phyloP scores from a whole-genome alignment of 192 early-diverging fungal genomes.

The Podila minutissima region DNA sequence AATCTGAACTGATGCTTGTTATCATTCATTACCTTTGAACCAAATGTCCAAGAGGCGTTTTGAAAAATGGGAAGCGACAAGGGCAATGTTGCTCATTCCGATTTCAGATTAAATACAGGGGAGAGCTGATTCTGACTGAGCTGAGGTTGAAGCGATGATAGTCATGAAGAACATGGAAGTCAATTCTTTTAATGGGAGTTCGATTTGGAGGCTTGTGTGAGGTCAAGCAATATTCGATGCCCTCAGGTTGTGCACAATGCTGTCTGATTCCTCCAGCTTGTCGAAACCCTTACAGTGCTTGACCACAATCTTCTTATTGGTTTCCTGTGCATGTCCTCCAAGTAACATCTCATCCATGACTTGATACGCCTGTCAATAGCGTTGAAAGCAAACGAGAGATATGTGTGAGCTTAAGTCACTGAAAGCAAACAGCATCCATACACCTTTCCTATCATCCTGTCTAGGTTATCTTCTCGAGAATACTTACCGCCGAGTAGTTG shows the following conservation, averaged over 20 bases:
- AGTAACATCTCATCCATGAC: slow-evolving; percentile 57
- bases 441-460: background rate
- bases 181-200: too few species aligned
- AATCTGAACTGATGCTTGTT: too few species aligned
- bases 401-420: background rate
- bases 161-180: too few species aligned
- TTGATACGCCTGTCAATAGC: slow-evolving; percentile 49
- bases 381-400: background rate
- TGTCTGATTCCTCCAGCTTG: slow-evolving; percentile 49
- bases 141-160: too few species aligned
- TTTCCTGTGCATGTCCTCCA: slow-evolving; percentile 52
- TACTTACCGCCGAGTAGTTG: slow-evolving; percentile 57
- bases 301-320: slow-evolving; percentile 53
- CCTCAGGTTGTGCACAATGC: slow-evolving; percentile 44
- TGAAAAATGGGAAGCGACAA: slow-evolving; percentile 13
- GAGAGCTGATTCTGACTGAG: too few species aligned
- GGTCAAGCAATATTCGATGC: slow-evolving; percentile 46
- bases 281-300: slow-evolving; percentile 54
- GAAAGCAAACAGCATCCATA: background rate
- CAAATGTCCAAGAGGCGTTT: slow-evolving; percentile 33
- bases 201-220: too few species aligned
- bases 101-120: background rate
- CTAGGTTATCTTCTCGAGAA: background rate
- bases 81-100: background rate
- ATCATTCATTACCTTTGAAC: slow-evolving; percentile 25